Base-by-base conservation (phyloP, 2,329 filamentous ascomycete species). In the Calonectria crousiana region DNA sequence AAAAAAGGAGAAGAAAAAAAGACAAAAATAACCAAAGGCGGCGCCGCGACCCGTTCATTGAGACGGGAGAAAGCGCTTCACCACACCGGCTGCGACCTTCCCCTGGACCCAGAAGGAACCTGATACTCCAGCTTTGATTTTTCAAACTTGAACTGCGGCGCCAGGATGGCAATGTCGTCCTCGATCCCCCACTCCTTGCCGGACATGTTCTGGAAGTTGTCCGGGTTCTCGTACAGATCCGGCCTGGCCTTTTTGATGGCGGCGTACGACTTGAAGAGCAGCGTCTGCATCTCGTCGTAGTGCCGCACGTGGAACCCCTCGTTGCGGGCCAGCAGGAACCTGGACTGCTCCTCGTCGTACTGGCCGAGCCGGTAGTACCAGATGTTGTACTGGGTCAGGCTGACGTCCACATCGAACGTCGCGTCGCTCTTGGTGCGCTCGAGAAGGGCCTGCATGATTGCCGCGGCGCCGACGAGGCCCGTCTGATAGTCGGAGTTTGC, bases 321-420 rank as follows among this genome's bases (percentile, higher is more conserved):
- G 23, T 80, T 74, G 13, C 78, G 73, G 6, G 64, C 75, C 13
- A 72, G 49, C 0, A 81, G 68, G 13, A 70, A 74, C 11, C 60
- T 53, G 9, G 71, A 68, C 16, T 78, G 74, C 16, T 65, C 65
- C 20, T 74, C 72, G 3, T 69, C 68, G 10, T 81, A 79, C 23
- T 74, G 73, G 6, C 79, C 80, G 4, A 80, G 78, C 0, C 68
- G 71, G 58, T 77, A 78, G 20, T 77, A 78, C 77, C 78, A 80
- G 41, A 81, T 79, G 51, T 81, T 81, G 41, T 81, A 81, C 67
- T 81, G 80, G 0, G 78, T 80, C 26, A 81, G 64, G 36, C 79
- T 80, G 60, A 81, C 70, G 38, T 81, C 77, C 0, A 81, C 71
- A n/a, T 80, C 75, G 26, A 75, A 81, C 0, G 80, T 81, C 6